Evolutionary conservation across 2,329 filamentous ascomycete species (phyloP).

Genomic region (Dactylellina haptotyla): DNA sequence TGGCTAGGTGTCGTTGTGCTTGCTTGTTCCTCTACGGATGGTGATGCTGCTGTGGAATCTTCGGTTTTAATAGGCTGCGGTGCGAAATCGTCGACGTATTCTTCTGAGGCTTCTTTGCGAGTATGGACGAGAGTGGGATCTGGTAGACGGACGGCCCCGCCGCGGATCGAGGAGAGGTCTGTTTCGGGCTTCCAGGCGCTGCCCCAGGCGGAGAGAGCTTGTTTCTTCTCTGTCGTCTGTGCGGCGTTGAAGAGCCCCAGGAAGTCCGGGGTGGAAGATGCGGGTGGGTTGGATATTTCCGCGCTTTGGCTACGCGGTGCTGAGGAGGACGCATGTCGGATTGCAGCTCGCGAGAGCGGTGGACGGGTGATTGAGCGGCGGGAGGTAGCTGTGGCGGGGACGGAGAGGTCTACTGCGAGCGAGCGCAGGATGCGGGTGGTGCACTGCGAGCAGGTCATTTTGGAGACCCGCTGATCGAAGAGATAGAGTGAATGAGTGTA

Average conservation of each 20-base stretch:
- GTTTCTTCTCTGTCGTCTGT: conserved; percentile 14
- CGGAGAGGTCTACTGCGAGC: conserved; percentile 27
- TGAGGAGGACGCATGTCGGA: conserved; percentile 34
- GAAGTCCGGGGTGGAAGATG: conserved; percentile 20
- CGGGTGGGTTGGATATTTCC: conserved; percentile 12
- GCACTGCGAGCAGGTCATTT: conserved; percentile 39
- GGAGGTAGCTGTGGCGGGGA: conserved; percentile 12
- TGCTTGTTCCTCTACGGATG: background rate
- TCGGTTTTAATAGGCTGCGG: background rate
- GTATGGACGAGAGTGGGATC: background rate
- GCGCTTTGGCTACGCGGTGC: conserved; percentile 27
- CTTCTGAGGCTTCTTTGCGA: background rate
- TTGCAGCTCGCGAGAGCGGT: conserved; percentile 1
- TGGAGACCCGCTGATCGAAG: background rate
- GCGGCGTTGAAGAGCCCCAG: conserved; percentile 22
- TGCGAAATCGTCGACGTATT: conserved; percentile 38
- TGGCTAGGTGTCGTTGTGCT: background rate
- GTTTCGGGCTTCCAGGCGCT: conserved; percentile 39
- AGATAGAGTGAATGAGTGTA: background rate
- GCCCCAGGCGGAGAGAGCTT: conserved; percentile 27
- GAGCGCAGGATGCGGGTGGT: conserved; percentile 47
- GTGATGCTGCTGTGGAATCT: background rate
- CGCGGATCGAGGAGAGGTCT: conserved; percentile 27
- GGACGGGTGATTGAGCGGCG: conserved; percentile 8
- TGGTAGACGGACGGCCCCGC: conserved; percentile 3